Percentiles rank a stretch among this genome's conserved stretches.
These are phyloP conservation scores for Lanmaoa pseudosensibilis DNA, from an alignment of 768 basidiomycete genomes.

Conservation along the genomic window DNA sequence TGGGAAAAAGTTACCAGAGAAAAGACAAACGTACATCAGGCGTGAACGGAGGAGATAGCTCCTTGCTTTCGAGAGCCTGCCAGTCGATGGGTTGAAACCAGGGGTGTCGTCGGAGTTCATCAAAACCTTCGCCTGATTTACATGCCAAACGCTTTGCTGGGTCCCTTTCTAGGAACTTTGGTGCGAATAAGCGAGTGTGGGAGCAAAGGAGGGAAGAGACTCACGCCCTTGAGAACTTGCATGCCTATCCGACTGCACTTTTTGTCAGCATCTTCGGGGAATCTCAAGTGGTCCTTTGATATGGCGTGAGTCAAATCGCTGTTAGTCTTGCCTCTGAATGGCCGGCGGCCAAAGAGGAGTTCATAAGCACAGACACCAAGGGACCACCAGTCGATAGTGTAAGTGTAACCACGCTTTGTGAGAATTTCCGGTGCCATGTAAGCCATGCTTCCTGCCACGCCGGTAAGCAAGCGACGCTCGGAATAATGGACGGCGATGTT, in stretches of 20 bases:
- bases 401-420: constrained; percentile 90
- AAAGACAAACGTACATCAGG: constrained; percentile 68
- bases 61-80: constrained; percentile 78
- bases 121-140: constrained; percentile 76
- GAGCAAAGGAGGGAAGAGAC: constrained; percentile 31
- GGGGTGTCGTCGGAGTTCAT: constrained; percentile 73
- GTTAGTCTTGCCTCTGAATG: constrained; percentile 93
- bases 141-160: constrained; percentile 78
- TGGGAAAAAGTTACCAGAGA: not conserved
- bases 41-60: constrained; percentile 76
- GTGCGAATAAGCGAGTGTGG: constrained; percentile 8
- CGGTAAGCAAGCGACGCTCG: constrained; percentile 78
- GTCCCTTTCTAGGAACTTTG: constrained; percentile 86
- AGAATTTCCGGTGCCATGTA: constrained; percentile 97
- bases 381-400: constrained; percentile 96
- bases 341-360: constrained; percentile 86
- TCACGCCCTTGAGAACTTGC: constrained; percentile 76
- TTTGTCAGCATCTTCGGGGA: constrained; percentile 86
- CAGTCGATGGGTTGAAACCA: constrained; percentile 94
- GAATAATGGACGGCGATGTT: constrained; percentile 98
- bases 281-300: constrained; percentile 79
- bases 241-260: constrained; percentile 78
- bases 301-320: constrained; percentile 91
- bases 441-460: constrained; percentile 97
- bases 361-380: constrained; percentile 93